phyloP scores from a whole-genome alignment of 176 grass and related monocot species.

The Lolium perenne region DNA sequence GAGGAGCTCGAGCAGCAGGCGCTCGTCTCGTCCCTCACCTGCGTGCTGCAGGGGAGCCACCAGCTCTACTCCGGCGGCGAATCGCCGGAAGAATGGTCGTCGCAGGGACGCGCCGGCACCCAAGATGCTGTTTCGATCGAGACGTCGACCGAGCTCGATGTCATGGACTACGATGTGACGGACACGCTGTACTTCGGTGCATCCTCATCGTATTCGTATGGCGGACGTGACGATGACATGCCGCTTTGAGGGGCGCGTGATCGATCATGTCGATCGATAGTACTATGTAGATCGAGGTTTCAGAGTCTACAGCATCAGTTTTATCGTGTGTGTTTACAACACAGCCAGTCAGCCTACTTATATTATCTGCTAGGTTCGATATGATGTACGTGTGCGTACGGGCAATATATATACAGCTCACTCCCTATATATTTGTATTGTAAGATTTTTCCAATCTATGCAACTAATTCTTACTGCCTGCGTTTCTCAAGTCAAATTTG shows the following conservation, averaged over 20 bases:
- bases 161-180: conserved; percentile 54
- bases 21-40: conserved; percentile 50
- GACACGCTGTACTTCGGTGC: neutral
- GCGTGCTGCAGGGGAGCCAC: conserved; percentile 42
- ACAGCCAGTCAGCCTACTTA: neutral
- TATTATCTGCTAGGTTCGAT: neutral
- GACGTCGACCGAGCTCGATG: conserved; percentile 34
- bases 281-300: neutral
- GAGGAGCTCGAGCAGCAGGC: conserved; percentile 50
- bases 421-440: neutral
- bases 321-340: neutral
- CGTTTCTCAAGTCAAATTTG: neutral
- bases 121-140: neutral
- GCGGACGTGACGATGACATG: neutral
- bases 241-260: neutral
- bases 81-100: neutral
- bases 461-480: neutral
- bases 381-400: neutral
- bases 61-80: neutral
- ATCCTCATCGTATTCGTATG: neutral
- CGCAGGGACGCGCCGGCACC: neutral
- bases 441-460: neutral
- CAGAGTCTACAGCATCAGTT: neutral
- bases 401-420: conserved; percentile 5
- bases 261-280: neutral